Percentiles rank a stretch among this genome's conserved stretches.
Evolutionary conservation across 2,329 filamentous ascomycete species (phyloP).

Genomic region (Neonectria coccinea): DNA sequence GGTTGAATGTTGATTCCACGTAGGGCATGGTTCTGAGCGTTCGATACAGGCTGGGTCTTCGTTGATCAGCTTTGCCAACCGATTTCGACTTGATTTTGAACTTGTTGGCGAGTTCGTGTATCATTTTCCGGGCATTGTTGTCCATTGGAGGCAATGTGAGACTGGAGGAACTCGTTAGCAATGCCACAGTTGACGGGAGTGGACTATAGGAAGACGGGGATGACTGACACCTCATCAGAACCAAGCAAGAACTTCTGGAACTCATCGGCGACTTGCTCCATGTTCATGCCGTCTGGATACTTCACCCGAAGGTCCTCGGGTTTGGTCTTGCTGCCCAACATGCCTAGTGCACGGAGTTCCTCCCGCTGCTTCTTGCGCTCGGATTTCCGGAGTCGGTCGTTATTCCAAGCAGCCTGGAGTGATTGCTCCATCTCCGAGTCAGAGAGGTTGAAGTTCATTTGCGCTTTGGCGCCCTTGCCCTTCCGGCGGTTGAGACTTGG

Average conservation of each 20-base stretch:
- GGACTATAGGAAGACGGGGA: not conserved
- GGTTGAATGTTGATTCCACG: conserved; percentile 66
- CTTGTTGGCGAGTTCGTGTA: conserved; percentile 82
- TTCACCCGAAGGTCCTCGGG: conserved; percentile 73
- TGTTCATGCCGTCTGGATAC: conserved; percentile 77
- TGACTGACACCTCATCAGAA: conserved; percentile 69
- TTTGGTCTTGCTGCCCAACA: conserved; percentile 70
- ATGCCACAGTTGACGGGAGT: not conserved
- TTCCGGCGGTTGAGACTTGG: conserved; percentile 73
- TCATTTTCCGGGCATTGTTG: conserved; percentile 77
- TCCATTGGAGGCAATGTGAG: conserved; percentile 87
- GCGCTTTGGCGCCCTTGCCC: conserved; percentile 70
- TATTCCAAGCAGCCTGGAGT: conserved; percentile 71
- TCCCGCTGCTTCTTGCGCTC: conserved; percentile 77
- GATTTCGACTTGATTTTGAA: conserved; percentile 89
- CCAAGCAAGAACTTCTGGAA: conserved; percentile 77
- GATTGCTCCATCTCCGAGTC: conserved; percentile 75
- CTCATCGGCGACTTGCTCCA: conserved; percentile 78
- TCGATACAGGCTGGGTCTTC: conserved; percentile 83
- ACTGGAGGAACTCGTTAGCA: conserved; percentile 55
- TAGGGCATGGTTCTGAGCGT: conserved; percentile 74
- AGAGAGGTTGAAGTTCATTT: conserved; percentile 64
- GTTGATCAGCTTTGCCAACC: conserved; percentile 75
- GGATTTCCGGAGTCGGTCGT: conserved; percentile 78
- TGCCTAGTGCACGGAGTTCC: conserved; percentile 72